Conservation (phyloP, 306 rosid species). For the Trifolium pratense region DNA sequence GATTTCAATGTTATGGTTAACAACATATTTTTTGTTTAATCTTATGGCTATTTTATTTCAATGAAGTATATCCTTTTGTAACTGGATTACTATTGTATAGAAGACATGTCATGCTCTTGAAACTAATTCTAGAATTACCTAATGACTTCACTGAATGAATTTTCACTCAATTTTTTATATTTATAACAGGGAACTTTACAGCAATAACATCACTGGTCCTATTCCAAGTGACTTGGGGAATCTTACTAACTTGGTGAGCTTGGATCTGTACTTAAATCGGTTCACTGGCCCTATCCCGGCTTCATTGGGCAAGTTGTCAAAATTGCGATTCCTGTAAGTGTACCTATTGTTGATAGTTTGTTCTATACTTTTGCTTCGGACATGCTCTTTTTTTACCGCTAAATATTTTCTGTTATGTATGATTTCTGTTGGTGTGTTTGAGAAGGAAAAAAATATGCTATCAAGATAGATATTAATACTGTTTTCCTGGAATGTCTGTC, state of each 20-base stretch:
- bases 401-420: constrained; percentile 5
- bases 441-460: constrained; percentile 1
- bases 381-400: neutral
- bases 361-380: neutral
- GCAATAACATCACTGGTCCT: constrained; percentile 88
- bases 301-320: constrained; percentile 90
- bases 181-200: constrained; percentile 86
- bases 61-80: neutral
- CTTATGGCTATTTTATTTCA: neutral
- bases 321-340: constrained; percentile 96
- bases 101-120: neutral
- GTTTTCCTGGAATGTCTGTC: constrained; percentile 50
- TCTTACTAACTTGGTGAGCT: constrained; percentile 99
- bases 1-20: too few relatives aligned
- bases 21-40: too few relatives aligned
- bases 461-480: constrained; percentile 45
- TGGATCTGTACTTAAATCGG: constrained; percentile 89
- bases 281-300: constrained; percentile 92
- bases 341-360: constrained; percentile 30
- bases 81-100: neutral
- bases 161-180: neutral
- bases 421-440: constrained; percentile 15
- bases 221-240: constrained; percentile 96
- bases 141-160: neutral
- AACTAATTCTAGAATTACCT: neutral